Evolutionary conservation across 2,329 filamentous ascomycete genomes (phyloP).

Genomic region (Meredithiella fracta): DNA sequence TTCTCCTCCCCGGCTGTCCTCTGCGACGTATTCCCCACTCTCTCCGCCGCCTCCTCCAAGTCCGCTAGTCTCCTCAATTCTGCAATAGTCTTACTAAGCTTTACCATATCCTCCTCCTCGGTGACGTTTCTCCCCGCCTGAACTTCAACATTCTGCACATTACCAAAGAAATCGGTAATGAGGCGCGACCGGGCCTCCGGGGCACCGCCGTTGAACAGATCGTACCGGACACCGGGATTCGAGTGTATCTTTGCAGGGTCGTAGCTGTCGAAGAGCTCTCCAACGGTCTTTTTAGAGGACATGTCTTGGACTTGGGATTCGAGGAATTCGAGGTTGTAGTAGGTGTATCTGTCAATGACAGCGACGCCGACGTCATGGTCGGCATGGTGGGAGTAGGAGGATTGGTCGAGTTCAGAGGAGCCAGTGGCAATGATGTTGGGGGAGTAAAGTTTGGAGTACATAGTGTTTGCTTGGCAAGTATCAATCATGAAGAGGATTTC

Average conservation of each 20-base stretch:
- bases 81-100: constrained; percentile 53
- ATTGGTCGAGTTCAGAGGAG: constrained; percentile 90
- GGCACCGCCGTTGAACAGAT: constrained; percentile 80
- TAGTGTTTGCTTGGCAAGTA: constrained; percentile 97
- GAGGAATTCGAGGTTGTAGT: constrained; percentile 94
- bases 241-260: constrained; percentile 90
- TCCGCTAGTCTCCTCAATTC: constrained; percentile 33
- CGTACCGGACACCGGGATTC: constrained; percentile 79
- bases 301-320: constrained; percentile 78
- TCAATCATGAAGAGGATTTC: constrained; percentile 99
- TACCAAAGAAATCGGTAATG: constrained; percentile 95
- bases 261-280: constrained; percentile 91
- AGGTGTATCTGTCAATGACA: constrained; percentile 96
- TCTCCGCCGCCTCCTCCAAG: constrained; percentile 24
- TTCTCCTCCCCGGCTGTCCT: constrained; percentile 32
- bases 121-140: constrained; percentile 43
- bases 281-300: constrained; percentile 74
- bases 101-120: constrained; percentile 57
- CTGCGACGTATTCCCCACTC: constrained; percentile 13
- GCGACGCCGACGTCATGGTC: constrained; percentile 96
- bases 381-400: constrained; percentile 91
- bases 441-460: constrained; percentile 97
- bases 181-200: constrained; percentile 59
- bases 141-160: constrained; percentile 91
- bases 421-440: constrained; percentile 96